These are phyloP conservation scores for Saturnispora sekii DNA, from an alignment of 805 yeast species.

Conservation along the genomic window DNA sequence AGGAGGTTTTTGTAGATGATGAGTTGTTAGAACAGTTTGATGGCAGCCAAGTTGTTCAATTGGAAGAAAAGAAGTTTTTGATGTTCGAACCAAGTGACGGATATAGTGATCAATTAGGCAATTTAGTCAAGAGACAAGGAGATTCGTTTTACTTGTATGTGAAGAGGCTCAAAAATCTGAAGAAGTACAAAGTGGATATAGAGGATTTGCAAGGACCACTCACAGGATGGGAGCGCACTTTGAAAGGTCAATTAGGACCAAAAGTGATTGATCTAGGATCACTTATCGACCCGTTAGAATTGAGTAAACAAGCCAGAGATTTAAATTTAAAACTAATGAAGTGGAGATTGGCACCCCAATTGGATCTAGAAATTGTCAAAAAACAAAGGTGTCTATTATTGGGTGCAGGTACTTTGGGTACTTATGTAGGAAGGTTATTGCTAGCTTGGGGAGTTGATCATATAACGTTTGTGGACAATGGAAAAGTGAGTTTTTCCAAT, in stretches of 20 bases:
- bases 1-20: conserved; percentile 24
- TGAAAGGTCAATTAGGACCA: conserved; percentile 65
- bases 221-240: conserved; percentile 88
- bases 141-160: conserved; percentile 22
- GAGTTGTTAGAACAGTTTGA: not conserved
- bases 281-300: conserved; percentile 66
- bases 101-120: not conserved
- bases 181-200: conserved; percentile 7
- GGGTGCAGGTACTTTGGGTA: conserved; percentile 97
- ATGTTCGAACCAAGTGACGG: not conserved
- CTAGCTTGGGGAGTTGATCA: conserved; percentile 91
- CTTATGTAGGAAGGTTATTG: conserved; percentile 76
- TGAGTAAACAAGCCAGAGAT: conserved; percentile 90
- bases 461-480: conserved; percentile 84
- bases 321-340: conserved; percentile 87
- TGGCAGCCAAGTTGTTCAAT: not conserved
- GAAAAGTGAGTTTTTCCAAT: conserved; percentile 81
- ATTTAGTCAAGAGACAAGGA: conserved; percentile 28
- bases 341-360: conserved; percentile 85
- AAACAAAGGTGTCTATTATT: conserved; percentile 57
- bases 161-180: conserved; percentile 1
- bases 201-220: conserved; percentile 1
- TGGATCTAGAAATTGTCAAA: conserved; percentile 59
- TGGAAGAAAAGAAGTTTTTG: not conserved
- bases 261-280: conserved; percentile 76